Evolutionary conservation across 805 yeast species (phyloP).

Genomic region (Helenozyma baotianmanensis): DNA sequence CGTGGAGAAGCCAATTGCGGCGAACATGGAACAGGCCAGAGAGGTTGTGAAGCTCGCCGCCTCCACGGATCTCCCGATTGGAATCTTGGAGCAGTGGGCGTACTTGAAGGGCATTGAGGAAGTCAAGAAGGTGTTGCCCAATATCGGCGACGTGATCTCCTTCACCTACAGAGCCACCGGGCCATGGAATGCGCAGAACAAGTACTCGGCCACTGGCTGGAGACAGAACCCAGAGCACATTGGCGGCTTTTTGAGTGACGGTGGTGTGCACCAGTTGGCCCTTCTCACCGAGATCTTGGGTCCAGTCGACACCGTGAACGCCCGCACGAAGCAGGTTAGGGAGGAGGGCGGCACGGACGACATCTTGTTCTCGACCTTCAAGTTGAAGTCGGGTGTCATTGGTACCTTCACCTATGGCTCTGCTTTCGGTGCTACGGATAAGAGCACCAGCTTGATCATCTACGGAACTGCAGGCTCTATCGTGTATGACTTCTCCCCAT

Average conservation of each 20-base stretch:
- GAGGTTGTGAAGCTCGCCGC: conserved; percentile 69
- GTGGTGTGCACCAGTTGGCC: conserved; percentile 95
- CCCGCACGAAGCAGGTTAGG: conserved; percentile 72
- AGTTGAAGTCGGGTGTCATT: conserved; percentile 56
- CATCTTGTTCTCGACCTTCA: conserved; percentile 65
- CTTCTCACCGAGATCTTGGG: conserved; percentile 81
- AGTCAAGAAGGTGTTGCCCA: conserved; percentile 52
- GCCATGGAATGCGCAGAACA: conserved; percentile 55
- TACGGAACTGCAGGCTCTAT: conserved; percentile 79
- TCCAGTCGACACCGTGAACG: conserved; percentile 63
- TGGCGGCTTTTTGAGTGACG: conserved; percentile 90
- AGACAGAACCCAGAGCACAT: conserved; percentile 86
- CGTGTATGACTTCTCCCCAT: conserved; percentile 59
- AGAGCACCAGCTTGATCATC: conserved; percentile 61
- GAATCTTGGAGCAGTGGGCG: conserved; percentile 84
- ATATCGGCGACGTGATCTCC: conserved; percentile 69
- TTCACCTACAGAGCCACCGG: conserved; percentile 76
- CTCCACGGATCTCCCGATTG: conserved; percentile 60
- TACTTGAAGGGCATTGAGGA: conserved; percentile 56
- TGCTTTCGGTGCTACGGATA: conserved; percentile 77
- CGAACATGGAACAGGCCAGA: conserved; percentile 72
- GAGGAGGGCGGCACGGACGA: conserved; percentile 80
- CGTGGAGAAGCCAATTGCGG: conserved; percentile 92
- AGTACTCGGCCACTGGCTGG: conserved; percentile 74
- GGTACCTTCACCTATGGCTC: conserved; percentile 89